Evolutionary conservation across 164 flowering plant species (phyloP).

Genomic region (Stephania yunnanensis): DNA sequence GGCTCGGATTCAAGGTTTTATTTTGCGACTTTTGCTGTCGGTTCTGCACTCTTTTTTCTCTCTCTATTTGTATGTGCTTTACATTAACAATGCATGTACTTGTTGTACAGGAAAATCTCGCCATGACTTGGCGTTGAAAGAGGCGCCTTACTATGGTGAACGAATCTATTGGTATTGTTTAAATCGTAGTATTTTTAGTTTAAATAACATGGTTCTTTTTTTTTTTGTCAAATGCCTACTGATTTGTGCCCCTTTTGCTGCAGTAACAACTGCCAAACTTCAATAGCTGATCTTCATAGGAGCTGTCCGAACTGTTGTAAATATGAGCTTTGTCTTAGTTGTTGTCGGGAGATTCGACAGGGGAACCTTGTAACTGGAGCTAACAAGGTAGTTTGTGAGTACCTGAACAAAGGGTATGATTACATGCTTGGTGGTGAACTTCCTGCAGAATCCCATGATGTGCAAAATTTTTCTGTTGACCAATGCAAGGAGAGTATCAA

Average conservation of each 20-base stretch:
- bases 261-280: slow-evolving; percentile 83
- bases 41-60: not conserved
- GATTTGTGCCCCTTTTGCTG: slow-evolving; percentile 9
- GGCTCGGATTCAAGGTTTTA: slow-evolving; percentile 47
- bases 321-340: slow-evolving; percentile 74
- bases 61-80: not conserved
- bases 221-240: not conserved
- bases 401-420: slow-evolving; percentile 37
- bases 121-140: slow-evolving; percentile 28
- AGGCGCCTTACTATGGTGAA: slow-evolving; percentile 40
- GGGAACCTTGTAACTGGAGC: slow-evolving; percentile 35
- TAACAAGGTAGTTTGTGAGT: slow-evolving; percentile 28
- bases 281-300: slow-evolving; percentile 74
- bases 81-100: not conserved
- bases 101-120: slow-evolving; percentile 32
- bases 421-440: slow-evolving; percentile 74
- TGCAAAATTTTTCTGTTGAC: slow-evolving; percentile 8
- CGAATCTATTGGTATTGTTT: slow-evolving; percentile 65
- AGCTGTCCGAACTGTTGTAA: slow-evolving; percentile 75
- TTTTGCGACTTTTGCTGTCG: not conserved
- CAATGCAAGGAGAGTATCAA: slow-evolving; percentile 6
- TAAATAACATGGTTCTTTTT: not conserved
- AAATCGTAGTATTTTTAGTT: not conserved
- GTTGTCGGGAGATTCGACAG: slow-evolving; percentile 65
- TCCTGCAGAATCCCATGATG: slow-evolving; percentile 14